These are phyloP conservation scores for Hippophae tibetana DNA, from an alignment of 306 rosid genomes.

Conservation along the genomic window DNA sequence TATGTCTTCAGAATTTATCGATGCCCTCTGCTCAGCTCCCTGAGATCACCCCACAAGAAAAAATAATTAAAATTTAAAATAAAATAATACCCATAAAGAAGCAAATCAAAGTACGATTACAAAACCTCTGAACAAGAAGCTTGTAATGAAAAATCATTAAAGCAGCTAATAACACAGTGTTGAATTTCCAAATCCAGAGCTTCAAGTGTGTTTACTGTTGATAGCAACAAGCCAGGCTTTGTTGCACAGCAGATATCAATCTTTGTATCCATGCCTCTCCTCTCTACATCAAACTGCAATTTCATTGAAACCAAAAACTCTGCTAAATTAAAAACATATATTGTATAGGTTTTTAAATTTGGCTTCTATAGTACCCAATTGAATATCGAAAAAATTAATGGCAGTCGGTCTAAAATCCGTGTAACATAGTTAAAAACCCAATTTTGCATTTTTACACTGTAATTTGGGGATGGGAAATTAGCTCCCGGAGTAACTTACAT, in stretches of 20 bases:
- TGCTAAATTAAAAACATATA: background rate
- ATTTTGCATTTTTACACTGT: no score
- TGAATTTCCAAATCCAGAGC: slow-evolving; percentile 90
- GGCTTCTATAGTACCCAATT: no score
- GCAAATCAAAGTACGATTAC: background rate
- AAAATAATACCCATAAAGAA: background rate
- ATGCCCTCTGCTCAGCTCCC: slow-evolving; percentile 50
- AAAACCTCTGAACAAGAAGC: slow-evolving; percentile 90
- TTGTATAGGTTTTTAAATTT: no score
- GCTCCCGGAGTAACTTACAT: no score
- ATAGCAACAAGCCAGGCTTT: slow-evolving; percentile 68
- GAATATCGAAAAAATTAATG: no score
- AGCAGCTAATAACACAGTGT: slow-evolving; percentile 88
- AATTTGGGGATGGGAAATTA: no score
- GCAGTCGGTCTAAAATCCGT: no score
- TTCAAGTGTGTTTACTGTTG: slow-evolving; percentile 81
- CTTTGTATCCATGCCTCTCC: slow-evolving; percentile 54
- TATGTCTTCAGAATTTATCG: slow-evolving; percentile 56
- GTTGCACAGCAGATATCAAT: slow-evolving; percentile 78
- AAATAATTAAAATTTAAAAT: background rate
- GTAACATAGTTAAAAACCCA: no score
- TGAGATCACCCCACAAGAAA: slow-evolving; percentile 17
- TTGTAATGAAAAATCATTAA: slow-evolving; percentile 87
- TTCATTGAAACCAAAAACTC: background rate
- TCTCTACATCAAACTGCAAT: slow-evolving; percentile 82